Conservation (phyloP, 1,284 basidiomycete genomes). For the Hypsizygus ulmarius region DNA sequence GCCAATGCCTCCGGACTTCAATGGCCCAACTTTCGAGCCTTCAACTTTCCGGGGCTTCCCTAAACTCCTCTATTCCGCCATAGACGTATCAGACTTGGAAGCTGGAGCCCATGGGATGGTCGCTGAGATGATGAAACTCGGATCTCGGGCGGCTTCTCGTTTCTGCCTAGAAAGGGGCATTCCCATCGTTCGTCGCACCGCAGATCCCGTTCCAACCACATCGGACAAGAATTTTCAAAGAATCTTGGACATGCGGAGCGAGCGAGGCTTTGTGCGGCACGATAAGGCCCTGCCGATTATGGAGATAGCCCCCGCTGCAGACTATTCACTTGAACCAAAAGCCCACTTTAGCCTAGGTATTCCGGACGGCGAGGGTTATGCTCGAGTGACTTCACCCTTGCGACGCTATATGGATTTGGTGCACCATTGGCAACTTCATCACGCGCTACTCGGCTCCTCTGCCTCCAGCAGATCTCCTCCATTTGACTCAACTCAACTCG, state of each 20-base stretch:
- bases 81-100: slow-evolving; percentile 24
- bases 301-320: slow-evolving; percentile 35
- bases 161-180: slow-evolving; percentile 66
- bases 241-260: slow-evolving; percentile 40
- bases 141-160: slow-evolving; percentile 73
- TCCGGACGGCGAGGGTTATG: slow-evolving; percentile 70
- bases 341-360: slow-evolving; percentile 76
- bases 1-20: slow-evolving; percentile 23
- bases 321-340: slow-evolving; percentile 51
- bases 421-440: slow-evolving; percentile 93
- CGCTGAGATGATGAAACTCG: slow-evolving; percentile 83
- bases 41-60: slow-evolving; percentile 60
- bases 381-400: slow-evolving; percentile 85
- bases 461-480: slow-evolving; percentile 27
- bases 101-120: slow-evolving; percentile 57
- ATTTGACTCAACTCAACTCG: slow-evolving; percentile 46
- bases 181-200: slow-evolving; percentile 64
- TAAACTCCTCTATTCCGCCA: slow-evolving; percentile 45
- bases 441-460: slow-evolving; percentile 53
- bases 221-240: slow-evolving; percentile 35
- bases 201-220: slow-evolving; percentile 35
- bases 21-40: slow-evolving; percentile 33
- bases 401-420: slow-evolving; percentile 85
- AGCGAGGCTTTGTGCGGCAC: slow-evolving; percentile 41
- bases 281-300: slow-evolving; percentile 32